Percentiles rank a stretch among this genome's conserved stretches.
Conservation (phyloP, 805 yeast genomes). For the Ogataea polymorpha region DNA sequence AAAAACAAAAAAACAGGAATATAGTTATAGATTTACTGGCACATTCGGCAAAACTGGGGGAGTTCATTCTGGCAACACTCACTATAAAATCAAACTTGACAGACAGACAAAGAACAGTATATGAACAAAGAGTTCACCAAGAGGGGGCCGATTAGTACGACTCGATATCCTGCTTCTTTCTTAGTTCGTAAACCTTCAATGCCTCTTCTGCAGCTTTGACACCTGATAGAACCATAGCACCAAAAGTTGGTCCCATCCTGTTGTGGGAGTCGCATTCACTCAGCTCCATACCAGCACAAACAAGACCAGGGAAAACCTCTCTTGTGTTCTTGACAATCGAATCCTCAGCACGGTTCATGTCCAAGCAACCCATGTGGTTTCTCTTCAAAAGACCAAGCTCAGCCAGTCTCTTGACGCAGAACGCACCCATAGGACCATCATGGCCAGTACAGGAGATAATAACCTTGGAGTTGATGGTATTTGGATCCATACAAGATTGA, state of each 20-base stretch:
- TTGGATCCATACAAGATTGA: conserved; percentile 81
- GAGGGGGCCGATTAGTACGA: conserved; percentile 10
- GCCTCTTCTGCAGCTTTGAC: conserved; percentile 68
- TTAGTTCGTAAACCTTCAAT: conserved; percentile 29
- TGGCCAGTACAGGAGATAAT: conserved; percentile 75
- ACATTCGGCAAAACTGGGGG: conserved; percentile 1
- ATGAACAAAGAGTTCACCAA: background rate
- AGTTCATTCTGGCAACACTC: conserved; percentile 1
- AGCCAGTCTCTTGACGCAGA: conserved; percentile 67
- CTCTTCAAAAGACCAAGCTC: conserved; percentile 44
- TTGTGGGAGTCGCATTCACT: conserved; percentile 74
- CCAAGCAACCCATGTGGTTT: conserved; percentile 74
- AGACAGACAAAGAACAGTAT: conserved; percentile 23
- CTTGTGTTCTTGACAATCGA: conserved; percentile 67
- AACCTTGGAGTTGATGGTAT: conserved; percentile 64
- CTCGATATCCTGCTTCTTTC: conserved; percentile 27
- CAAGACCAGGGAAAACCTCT: conserved; percentile 60
- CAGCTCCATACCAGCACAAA: conserved; percentile 75
- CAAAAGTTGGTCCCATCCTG: conserved; percentile 85
- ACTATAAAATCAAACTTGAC: conserved; percentile 1
- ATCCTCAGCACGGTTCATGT: conserved; percentile 77
- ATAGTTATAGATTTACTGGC: too few species aligned
- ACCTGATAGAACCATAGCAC: conserved; percentile 78
- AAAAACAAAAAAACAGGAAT: too few species aligned
- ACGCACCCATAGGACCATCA: conserved; percentile 83